Evolutionary conservation across 2,329 filamentous ascomycete species (phyloP).

Genomic region (Corynespora cassiicola): DNA sequence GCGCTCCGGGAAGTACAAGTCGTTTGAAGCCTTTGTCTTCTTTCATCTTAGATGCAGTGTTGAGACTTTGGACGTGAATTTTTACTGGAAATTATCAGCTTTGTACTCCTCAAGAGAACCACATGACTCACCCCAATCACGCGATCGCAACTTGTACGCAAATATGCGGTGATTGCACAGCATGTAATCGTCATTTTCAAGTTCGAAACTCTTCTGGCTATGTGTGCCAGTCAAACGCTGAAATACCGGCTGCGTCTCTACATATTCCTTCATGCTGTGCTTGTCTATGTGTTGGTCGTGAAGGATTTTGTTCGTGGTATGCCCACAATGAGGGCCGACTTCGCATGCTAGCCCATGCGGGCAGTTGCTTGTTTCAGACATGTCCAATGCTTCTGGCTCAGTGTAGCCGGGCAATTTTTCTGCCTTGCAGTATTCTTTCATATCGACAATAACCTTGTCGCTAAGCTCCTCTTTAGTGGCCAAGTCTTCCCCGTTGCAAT

Average conservation of each 20-base stretch:
- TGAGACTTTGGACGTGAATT: constrained; percentile 1
- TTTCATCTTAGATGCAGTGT: not conserved
- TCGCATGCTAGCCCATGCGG: not conserved
- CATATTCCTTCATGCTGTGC: constrained; percentile 2
- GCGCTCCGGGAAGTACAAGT: constrained; percentile 52
- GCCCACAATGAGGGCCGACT: not conserved
- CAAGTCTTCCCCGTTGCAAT: constrained; percentile 5
- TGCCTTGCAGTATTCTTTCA: constrained; percentile 1
- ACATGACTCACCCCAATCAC: constrained; percentile 1
- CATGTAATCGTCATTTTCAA: constrained; percentile 1
- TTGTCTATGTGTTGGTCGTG: constrained; percentile 1
- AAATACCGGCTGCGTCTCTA: not conserved
- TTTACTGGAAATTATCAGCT: not conserved
- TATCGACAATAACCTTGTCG: constrained; percentile 7
- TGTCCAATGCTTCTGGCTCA: constrained; percentile 1
- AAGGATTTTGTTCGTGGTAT: not conserved
- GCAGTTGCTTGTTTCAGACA: constrained; percentile 2
- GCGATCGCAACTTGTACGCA: not conserved
- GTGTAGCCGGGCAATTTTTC: not conserved
- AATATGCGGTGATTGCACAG: constrained; percentile 1
- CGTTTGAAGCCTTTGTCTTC: constrained; percentile 53
- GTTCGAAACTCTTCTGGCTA: not conserved
- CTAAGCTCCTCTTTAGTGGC: constrained; percentile 3
- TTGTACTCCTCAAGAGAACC: not conserved
- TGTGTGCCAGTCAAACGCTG: too few species aligned